Percentiles rank a stretch among this genome's conserved stretches.
Evolutionary conservation across 2,329 filamentous ascomycete genomes (phyloP).

Genomic region (Colletotrichum eleusines): DNA sequence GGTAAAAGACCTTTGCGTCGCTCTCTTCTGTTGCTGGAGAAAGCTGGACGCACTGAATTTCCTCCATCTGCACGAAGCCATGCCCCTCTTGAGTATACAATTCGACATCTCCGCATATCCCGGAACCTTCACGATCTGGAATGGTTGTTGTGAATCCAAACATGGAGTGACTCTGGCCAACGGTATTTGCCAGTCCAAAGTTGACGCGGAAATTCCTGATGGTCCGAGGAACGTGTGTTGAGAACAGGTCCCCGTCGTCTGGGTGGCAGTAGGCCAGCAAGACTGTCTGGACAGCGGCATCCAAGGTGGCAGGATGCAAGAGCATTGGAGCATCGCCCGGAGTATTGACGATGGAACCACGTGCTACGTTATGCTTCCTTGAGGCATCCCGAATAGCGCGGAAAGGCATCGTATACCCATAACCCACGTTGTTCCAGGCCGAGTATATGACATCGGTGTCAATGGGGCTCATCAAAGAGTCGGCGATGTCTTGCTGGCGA

Average conservation of each 20-base stretch:
- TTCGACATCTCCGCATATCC: background rate
- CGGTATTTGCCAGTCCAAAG: background rate
- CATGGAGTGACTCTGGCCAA: background rate
- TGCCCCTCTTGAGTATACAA: background rate
- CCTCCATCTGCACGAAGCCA: background rate
- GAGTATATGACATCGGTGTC: slow-evolving; percentile 3
- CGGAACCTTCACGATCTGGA: background rate
- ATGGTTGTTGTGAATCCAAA: background rate
- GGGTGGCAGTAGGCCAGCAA: slow-evolving; percentile 50
- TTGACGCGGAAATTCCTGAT: background rate
- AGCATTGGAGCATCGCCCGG: slow-evolving; percentile 35
- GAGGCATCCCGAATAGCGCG: background rate
- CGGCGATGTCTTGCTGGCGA: background rate
- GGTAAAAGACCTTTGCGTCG: background rate
- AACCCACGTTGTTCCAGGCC: background rate
- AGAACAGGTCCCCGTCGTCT: slow-evolving; percentile 48
- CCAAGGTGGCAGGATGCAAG: slow-evolving; percentile 51
- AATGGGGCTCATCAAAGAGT: background rate
- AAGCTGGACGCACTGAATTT: background rate
- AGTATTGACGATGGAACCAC: background rate
- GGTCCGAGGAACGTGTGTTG: slow-evolving; percentile 45
- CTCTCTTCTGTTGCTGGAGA: background rate
- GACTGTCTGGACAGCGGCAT: slow-evolving; percentile 51
- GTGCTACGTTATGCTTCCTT: background rate
- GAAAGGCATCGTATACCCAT: slow-evolving; percentile 7